These are phyloP conservation scores for Sclerotinia spermophila DNA, from an alignment of 2,329 filamentous ascomycete genomes.

Conservation along the genomic window DNA sequence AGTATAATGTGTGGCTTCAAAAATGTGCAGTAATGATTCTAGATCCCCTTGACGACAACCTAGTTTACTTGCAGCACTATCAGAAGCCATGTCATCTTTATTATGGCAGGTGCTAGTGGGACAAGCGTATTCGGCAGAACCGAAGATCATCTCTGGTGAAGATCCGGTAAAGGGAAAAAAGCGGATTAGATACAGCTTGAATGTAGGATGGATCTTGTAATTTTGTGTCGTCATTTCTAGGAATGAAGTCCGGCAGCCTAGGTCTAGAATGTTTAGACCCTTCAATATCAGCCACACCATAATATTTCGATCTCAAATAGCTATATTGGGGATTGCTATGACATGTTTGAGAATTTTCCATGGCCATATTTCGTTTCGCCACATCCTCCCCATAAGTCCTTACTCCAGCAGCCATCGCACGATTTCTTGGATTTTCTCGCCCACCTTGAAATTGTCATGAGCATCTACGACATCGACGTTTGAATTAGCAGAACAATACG, in stretches of 20 bases:
- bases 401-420: conserved; percentile 49
- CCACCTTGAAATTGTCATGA: conserved; percentile 48
- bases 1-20: not conserved
- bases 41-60: not conserved
- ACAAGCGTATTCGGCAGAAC: not conserved
- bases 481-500: conserved; percentile 11
- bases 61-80: not conserved
- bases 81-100: not conserved
- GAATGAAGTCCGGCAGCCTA: not conserved
- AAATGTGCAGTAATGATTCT: not conserved
- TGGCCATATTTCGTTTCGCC: conserved; percentile 52
- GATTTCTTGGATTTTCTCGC: conserved; percentile 40
- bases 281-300: conserved; percentile 10
- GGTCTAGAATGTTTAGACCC: not conserved
- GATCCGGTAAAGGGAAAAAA: not conserved
- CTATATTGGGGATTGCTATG: conserved; percentile 24
- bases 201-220: not conserved
- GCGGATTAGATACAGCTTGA: not conserved
- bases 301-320: conserved; percentile 25
- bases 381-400: conserved; percentile 62
- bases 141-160: not conserved
- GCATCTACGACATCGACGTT: conserved; percentile 57
- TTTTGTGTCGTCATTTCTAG: not conserved
- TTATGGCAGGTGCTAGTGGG: not conserved
- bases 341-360: conserved; percentile 15